phyloP scores from a whole-genome alignment of 108 stramenopile species.

The Aurantiochytrium sp. region DNA sequence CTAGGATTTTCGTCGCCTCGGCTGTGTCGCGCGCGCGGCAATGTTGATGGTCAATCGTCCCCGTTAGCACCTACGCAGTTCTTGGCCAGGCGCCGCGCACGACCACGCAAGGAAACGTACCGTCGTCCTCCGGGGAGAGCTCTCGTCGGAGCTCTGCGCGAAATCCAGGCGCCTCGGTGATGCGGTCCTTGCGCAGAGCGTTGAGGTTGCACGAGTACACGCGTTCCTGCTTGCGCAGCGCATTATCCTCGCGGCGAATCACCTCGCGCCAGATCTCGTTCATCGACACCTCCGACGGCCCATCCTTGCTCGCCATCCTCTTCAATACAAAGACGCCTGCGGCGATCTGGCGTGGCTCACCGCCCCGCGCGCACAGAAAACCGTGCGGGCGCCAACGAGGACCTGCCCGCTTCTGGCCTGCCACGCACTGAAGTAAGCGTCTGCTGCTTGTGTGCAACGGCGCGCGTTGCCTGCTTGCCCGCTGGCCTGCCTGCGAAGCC shows the following conservation, averaged over 20 bases:
- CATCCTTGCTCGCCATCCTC: not conserved
- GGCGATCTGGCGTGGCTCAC: too few species aligned
- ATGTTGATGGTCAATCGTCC: too few species aligned
- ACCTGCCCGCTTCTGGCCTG: too few species aligned
- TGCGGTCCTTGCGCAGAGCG: slow-evolving; percentile 2
- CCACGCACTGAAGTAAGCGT: too few species aligned
- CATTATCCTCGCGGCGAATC: slow-evolving; percentile 13
- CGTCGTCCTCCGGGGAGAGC: slow-evolving; percentile 5
- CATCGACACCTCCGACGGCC: not conserved
- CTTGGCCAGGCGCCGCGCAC: too few species aligned
- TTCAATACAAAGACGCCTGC: not conserved
- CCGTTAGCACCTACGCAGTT: too few species aligned
- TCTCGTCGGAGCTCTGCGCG: not conserved
- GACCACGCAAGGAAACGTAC: not conserved
- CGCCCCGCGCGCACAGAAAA: too few species aligned
- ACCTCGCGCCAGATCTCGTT: slow-evolving; percentile 31
- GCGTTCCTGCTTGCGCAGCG: not conserved
- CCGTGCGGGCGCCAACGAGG: too few species aligned
- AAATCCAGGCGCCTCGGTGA: not conserved
- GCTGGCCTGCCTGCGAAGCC: too few species aligned
- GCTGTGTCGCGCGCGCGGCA: not conserved
- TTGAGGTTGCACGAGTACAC: slow-evolving; percentile 13
- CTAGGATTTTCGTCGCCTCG: slow-evolving; percentile 5
- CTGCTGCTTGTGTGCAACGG: too few species aligned
- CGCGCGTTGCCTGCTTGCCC: too few species aligned